Conservation (phyloP, 768 basidiomycete genomes). For the Suillus tomentosus region DNA sequence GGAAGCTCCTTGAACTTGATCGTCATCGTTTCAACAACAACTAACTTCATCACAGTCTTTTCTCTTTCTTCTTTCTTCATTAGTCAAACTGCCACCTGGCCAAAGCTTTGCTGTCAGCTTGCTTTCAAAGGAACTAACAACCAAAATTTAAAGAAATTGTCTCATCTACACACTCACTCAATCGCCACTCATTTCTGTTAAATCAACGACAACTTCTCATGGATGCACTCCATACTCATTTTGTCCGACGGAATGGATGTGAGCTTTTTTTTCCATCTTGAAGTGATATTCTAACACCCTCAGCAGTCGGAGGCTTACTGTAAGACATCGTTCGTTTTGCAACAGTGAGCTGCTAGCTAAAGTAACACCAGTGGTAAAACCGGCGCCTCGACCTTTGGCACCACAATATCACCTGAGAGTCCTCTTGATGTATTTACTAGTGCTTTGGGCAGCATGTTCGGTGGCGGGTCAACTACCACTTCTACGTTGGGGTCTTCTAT, state of each 20-base stretch:
- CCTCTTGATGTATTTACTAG: conserved; percentile 16
- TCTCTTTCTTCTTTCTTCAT: conserved; percentile 6
- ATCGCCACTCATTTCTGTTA: conserved; percentile 27
- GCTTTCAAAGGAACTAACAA: conserved; percentile 5
- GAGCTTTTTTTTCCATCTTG: conserved; percentile 15
- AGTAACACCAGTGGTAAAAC: conserved; percentile 16
- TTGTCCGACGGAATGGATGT: conserved; percentile 29
- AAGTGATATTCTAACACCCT: not conserved
- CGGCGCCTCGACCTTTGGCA: conserved; percentile 8
- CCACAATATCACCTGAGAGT: not conserved
- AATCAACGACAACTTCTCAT: conserved; percentile 21
- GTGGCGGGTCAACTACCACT: conserved; percentile 13
- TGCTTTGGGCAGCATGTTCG: conserved; percentile 19
- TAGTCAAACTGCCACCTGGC: conserved; percentile 9
- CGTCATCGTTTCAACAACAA: conserved; percentile 1
- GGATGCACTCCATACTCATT: conserved; percentile 21
- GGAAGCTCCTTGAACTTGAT: conserved; percentile 12
- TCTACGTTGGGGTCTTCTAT: conserved; percentile 24
- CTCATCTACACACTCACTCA: conserved; percentile 11
- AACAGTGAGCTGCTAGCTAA: conserved; percentile 2
- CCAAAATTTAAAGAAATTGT: conserved; percentile 1
- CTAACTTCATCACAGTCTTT: conserved; percentile 8
- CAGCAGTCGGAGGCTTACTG: conserved; percentile 25
- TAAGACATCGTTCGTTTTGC: conserved; percentile 16
- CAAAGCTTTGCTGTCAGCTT: conserved; percentile 1